Conservation (phyloP, 2,329 filamentous ascomycete species). For the Ophiostoma pallidulum region DNA sequence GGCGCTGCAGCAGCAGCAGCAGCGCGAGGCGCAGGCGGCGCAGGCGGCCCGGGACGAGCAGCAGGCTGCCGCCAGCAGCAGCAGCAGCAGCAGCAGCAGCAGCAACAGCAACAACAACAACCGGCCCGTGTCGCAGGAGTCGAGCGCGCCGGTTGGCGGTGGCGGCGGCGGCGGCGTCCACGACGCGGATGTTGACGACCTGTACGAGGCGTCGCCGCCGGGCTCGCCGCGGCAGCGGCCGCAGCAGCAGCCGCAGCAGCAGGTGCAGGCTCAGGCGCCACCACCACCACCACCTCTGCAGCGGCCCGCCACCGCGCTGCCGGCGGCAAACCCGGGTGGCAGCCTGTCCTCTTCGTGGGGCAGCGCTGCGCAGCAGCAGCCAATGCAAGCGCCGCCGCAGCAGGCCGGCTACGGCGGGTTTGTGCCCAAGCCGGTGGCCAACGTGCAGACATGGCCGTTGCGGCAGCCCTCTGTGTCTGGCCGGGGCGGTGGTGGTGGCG, state of each 20-base stretch:
- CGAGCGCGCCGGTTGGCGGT: slow-evolving; percentile 10
- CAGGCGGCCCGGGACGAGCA: no score
- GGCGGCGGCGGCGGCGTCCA: no score
- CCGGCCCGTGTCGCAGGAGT: neutral
- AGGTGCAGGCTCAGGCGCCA: neutral
- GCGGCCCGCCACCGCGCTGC: neutral
- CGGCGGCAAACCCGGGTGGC: no score
- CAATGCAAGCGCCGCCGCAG: neutral
- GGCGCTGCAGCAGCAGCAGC: neutral
- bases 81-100: neutral
- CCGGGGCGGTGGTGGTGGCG: neutral
- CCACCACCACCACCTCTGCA: neutral
- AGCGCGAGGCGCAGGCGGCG: neutral
- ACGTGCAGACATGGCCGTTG: slow-evolving; percentile 14
- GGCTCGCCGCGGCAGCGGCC: slow-evolving; percentile 7
- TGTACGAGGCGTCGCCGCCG: slow-evolving; percentile 13
- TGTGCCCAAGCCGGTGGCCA: slow-evolving; percentile 12
- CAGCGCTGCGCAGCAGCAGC: neutral
- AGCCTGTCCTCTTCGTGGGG: no score
- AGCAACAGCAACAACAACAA: neutral
- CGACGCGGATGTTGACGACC: no score
- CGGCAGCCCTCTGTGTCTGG: slow-evolving; percentile 10
- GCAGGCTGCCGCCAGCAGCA: no score
- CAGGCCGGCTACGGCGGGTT: neutral
- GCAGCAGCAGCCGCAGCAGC: neutral